A percentile compares a stretch with the other conserved stretches of the same genome.
phyloP scores from a whole-genome alignment of 2,329 filamentous ascomycete species.

The Colletotrichum navitas region DNA sequence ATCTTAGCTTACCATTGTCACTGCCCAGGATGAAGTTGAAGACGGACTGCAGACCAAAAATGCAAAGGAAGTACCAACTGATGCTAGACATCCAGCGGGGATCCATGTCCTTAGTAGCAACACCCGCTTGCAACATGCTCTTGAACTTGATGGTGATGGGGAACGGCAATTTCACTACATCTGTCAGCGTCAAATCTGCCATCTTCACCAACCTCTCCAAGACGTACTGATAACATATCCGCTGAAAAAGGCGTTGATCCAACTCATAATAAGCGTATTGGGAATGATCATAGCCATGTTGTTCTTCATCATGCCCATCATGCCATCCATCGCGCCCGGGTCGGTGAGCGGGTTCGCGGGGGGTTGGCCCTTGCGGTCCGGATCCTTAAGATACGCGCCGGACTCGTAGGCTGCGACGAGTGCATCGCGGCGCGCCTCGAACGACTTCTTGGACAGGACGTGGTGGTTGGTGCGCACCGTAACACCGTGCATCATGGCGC shows the following conservation, averaged over 20 bases:
- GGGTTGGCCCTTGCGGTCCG: conserved; percentile 86
- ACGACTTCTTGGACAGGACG: conserved; percentile 81
- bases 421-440: conserved; percentile 83
- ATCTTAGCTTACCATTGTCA: conserved; percentile 82
- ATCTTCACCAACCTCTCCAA: neutral
- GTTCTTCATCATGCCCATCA: conserved; percentile 99
- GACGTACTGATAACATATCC: conserved; percentile 92
- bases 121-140: conserved; percentile 97
- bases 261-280: conserved; percentile 99
- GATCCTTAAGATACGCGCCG: conserved; percentile 90
- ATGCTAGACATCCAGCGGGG: conserved; percentile 98
- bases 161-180: conserved; percentile 92
- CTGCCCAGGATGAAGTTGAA: conserved; percentile 97
- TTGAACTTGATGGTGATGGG: conserved; percentile 99
- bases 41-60: conserved; percentile 95
- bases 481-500: conserved; percentile 85
- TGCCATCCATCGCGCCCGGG: conserved; percentile 96
- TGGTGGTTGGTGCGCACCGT: conserved; percentile 86
- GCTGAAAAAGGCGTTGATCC: conserved; percentile 99
- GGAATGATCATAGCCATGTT: conserved; percentile 99
- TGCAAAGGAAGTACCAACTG: conserved; percentile 98
- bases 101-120: conserved; percentile 95
- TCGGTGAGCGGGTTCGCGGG: conserved; percentile 95
- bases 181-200: conserved; percentile 43
- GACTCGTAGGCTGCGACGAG: conserved; percentile 86